Percentiles rank a stretch among this genome's conserved stretches.
phyloP scores from a whole-genome alignment of 2,329 filamentous ascomycete species.

The Neopestalotiopsis rosae region DNA sequence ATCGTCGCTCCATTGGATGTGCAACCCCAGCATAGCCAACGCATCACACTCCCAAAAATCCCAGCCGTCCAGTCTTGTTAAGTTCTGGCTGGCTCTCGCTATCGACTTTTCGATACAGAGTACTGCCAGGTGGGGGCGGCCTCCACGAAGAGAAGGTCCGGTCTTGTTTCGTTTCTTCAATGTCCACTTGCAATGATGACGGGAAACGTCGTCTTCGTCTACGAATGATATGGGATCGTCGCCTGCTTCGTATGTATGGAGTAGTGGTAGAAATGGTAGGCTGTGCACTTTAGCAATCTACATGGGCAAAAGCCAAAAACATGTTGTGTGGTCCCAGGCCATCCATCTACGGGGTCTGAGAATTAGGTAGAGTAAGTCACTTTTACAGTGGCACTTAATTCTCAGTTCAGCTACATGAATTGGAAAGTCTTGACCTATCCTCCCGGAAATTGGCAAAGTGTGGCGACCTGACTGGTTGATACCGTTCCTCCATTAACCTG shows the following conservation, averaged over 20 bases:
- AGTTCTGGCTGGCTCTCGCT: constrained; percentile 2
- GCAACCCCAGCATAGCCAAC: constrained; percentile 17
- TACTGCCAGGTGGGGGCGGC: not conserved
- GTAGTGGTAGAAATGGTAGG: not conserved
- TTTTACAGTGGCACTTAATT: not conserved
- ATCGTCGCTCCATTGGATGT: constrained; percentile 13
- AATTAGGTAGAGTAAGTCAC: not conserved
- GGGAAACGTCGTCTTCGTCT: not conserved
- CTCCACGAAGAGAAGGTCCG: not conserved
- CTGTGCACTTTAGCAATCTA: not conserved
- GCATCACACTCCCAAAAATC: constrained; percentile 18
- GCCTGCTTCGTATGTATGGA: not conserved
- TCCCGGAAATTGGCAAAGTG: not conserved
- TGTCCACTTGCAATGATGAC: not conserved
- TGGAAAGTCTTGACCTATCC: constrained; percentile 6
- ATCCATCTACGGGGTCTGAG: not conserved
- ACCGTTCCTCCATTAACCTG: constrained; percentile 4
- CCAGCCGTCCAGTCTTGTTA: constrained; percentile 12
- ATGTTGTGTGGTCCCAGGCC: not conserved
- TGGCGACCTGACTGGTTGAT: constrained; percentile 16
- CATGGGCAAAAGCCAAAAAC: not conserved
- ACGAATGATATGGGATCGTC: not conserved
- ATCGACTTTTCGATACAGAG: constrained; percentile 12
- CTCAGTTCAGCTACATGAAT: not conserved
- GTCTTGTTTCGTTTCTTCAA: not conserved